These are phyloP conservation scores for Rhododendron ferrugineum DNA, from an alignment of 148 eudicot species.

Conservation along the genomic window DNA sequence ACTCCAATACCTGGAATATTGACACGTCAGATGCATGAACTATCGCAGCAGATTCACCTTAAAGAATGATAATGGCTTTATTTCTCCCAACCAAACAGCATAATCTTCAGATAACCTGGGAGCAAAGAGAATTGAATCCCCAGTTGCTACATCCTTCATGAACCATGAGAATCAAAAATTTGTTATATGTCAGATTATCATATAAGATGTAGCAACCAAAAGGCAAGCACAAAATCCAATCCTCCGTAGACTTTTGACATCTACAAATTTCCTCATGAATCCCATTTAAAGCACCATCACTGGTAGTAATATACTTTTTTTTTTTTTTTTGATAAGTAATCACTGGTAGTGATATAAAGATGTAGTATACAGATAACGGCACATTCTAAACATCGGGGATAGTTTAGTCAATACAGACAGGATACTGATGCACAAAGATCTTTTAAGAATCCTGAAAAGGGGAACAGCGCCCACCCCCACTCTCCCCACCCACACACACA, in stretches of 20 bases:
- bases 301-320: too few species aligned
- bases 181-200: background rate
- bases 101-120: constrained; percentile 81
- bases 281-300: background rate
- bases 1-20: background rate
- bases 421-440: background rate
- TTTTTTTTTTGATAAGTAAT: background rate
- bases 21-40: background rate
- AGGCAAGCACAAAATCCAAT: background rate
- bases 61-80: constrained; percentile 53
- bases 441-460: background rate
- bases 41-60: constrained; percentile 39
- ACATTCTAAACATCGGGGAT: background rate
- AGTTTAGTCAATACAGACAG: background rate
- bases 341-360: background rate
- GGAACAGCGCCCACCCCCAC: background rate
- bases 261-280: background rate
- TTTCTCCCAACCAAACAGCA: constrained; percentile 96
- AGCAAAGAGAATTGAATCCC: constrained; percentile 75
- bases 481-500: background rate
- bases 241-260: background rate
- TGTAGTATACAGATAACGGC: background rate
- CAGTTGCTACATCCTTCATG: constrained; percentile 70
- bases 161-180: constrained; percentile 3
- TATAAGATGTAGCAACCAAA: background rate